A percentile compares a stretch with the other conserved stretches of the same genome.
phyloP scores from a whole-genome alignment of 352 stramenopile species.

The Pythium scleroteichum region DNA sequence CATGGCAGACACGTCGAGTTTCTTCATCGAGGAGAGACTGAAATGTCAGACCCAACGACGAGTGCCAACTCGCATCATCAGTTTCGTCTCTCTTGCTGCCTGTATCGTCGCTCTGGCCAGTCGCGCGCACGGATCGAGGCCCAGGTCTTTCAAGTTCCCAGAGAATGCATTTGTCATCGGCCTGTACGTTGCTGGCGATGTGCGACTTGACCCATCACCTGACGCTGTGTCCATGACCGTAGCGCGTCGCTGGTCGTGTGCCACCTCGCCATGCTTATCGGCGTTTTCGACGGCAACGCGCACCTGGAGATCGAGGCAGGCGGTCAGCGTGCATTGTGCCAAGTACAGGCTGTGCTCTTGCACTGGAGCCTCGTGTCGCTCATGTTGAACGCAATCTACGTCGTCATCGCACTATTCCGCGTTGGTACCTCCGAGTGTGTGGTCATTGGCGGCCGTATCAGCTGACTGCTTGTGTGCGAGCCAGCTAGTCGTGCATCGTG shows the following conservation, averaged over 20 bases:
- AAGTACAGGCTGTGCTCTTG: constrained; percentile 14
- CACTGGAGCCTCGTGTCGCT: constrained; percentile 24
- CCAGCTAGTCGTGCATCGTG: constrained; percentile 31
- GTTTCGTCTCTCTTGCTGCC: constrained; percentile 12
- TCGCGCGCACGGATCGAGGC: not conserved
- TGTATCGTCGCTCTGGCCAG: constrained; percentile 7
- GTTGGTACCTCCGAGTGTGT: not conserved
- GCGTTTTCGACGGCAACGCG: constrained; percentile 9
- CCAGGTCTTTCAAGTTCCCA: constrained; percentile 22
- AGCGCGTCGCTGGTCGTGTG: constrained; percentile 12
- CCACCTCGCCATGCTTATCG: constrained; percentile 17
- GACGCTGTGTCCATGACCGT: not conserved
- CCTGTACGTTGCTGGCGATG: constrained; percentile 9
- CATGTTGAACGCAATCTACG: constrained; percentile 28
- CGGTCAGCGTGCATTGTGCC: constrained; percentile 7
- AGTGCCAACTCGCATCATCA: constrained; percentile 13
- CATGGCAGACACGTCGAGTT: not conserved
- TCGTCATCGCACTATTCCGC: constrained; percentile 16
- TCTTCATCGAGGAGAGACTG: constrained; percentile 6
- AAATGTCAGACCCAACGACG: constrained; percentile 15
- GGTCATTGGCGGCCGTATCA: no score
- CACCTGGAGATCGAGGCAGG: constrained; percentile 1
- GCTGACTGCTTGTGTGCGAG: not conserved
- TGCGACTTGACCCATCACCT: not conserved
- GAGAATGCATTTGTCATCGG: constrained; percentile 23